phyloP scores from a whole-genome alignment of 805 yeast species.

The Blastobotrys terrestris region DNA sequence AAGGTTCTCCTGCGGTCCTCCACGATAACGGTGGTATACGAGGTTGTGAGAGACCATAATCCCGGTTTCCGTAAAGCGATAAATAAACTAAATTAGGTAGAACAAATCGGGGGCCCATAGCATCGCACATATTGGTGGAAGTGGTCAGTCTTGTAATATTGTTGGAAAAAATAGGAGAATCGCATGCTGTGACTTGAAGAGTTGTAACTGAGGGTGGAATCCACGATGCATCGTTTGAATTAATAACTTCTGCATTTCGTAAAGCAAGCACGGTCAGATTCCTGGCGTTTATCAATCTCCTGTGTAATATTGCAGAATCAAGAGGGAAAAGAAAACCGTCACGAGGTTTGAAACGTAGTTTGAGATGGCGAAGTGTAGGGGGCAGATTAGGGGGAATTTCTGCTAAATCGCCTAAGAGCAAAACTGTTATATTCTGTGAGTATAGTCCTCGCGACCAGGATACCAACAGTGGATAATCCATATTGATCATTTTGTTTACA shows the following conservation, averaged over 20 bases:
- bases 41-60: neutral
- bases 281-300: neutral
- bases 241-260: neutral
- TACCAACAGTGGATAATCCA: neutral
- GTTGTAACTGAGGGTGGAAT: neutral
- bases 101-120: neutral
- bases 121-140: neutral
- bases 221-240: neutral
- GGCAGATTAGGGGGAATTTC: neutral
- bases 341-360: neutral
- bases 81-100: neutral
- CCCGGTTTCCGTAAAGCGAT: neutral
- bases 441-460: neutral
- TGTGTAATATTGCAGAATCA: neutral
- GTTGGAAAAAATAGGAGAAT: neutral
- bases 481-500: neutral
- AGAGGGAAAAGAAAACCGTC: neutral
- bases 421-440: neutral
- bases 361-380: neutral
- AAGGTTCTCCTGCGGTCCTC: neutral
- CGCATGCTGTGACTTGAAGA: neutral
- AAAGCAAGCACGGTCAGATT: neutral
- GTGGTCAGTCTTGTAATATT: neutral
- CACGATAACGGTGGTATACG: neutral
- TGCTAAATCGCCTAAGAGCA: neutral